Evolutionary conservation across 2,329 filamentous ascomycete species (phyloP).

Genomic region (Hypoxylon sp.): DNA sequence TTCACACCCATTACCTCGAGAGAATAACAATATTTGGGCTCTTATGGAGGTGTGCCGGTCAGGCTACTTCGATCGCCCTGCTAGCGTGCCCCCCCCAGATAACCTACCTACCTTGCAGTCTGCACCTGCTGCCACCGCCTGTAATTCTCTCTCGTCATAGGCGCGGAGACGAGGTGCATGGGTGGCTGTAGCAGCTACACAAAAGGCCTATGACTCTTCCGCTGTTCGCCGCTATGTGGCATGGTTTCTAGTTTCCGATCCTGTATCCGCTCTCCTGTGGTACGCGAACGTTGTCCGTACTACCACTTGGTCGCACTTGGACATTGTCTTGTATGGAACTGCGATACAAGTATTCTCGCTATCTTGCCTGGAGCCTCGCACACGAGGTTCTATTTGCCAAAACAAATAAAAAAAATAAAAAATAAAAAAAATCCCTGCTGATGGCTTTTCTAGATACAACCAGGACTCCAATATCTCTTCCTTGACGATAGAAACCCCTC

Average conservation of each 20-base stretch:
- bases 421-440: slow-evolving; percentile 50
- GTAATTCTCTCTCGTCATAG: slow-evolving; percentile 42
- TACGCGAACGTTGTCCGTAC: slow-evolving; percentile 61
- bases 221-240: slow-evolving; percentile 54
- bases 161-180: slow-evolving; percentile 51
- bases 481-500: slow-evolving; percentile 65
- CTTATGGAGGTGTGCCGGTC: slow-evolving; percentile 40
- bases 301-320: slow-evolving; percentile 54
- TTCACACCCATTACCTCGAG: slow-evolving; percentile 18
- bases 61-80: slow-evolving; percentile 45
- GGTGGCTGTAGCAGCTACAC: slow-evolving; percentile 56
- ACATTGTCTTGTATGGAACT: slow-evolving; percentile 52
- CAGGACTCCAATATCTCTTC: slow-evolving; percentile 66
- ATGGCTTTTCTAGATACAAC: slow-evolving; percentile 63
- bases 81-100: slow-evolving; percentile 44
- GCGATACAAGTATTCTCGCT: slow-evolving; percentile 55
- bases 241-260: slow-evolving; percentile 56
- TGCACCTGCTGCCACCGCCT: slow-evolving; percentile 45
- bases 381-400: slow-evolving; percentile 48
- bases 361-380: slow-evolving; percentile 50
- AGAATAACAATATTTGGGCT: slow-evolving; percentile 20
- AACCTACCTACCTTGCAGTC: slow-evolving; percentile 39
- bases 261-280: slow-evolving; percentile 58
- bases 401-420: too few species aligned
- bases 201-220: slow-evolving; percentile 52